These are phyloP conservation scores for Mycena citricolor DNA, from an alignment of 1,284 basidiomycete genomes.

Conservation along the genomic window DNA sequence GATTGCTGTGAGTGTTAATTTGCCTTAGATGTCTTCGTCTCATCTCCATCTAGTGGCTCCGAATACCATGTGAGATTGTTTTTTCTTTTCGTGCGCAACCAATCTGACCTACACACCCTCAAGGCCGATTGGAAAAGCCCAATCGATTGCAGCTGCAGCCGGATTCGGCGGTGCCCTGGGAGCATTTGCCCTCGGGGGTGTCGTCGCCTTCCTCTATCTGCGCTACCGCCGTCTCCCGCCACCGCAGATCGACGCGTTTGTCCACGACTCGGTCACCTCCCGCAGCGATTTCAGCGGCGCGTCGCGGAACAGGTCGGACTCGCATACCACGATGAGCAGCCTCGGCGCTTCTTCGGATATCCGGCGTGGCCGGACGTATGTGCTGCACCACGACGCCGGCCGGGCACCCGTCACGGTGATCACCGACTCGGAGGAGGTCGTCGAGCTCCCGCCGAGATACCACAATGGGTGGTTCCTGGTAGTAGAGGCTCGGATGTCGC, in stretches of 20 bases:
- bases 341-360: too few relatives aligned
- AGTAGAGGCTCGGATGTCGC: too few relatives aligned
- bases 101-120: not conserved
- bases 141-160: slow-evolving; percentile 3
- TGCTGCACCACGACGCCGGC: slow-evolving; percentile 22
- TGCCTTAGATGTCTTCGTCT: not conserved
- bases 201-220: not conserved
- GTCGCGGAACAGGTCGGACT: not conserved
- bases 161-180: slow-evolving; percentile 7
- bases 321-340: not conserved
- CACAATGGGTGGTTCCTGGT: too few relatives aligned
- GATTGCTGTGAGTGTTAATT: slow-evolving; percentile 31
- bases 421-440: slow-evolving; percentile 13
- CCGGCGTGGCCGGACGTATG: slow-evolving; percentile 10
- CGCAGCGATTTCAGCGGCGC: not conserved
- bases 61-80: slow-evolving; percentile 29
- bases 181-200: not conserved
- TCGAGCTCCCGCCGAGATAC: slow-evolving; percentile 19
- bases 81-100: not conserved
- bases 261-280: not conserved
- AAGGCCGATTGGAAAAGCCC: slow-evolving; percentile 9
- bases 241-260: not conserved
- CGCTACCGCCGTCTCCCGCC: not conserved
- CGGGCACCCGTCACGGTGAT: slow-evolving; percentile 21
- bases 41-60: slow-evolving; percentile 29